Base-by-base conservation (phyloP, 1,139 yeast genomes). In the Geotrichum carabidarum region DNA sequence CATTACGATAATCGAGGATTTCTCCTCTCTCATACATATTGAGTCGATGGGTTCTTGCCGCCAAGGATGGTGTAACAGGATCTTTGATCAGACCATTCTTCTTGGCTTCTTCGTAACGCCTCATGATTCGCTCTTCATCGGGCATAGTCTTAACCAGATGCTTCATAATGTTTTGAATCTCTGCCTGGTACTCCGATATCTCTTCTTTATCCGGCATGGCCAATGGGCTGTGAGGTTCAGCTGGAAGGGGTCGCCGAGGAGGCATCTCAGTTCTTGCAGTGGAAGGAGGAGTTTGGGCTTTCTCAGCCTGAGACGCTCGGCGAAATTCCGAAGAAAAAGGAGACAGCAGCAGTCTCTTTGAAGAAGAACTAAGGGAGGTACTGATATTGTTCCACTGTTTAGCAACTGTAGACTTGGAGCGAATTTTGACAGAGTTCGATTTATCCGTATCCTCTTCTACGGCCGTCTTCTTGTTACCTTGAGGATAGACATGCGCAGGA, bases 11-110 rank as follows among this genome's bases (percentile, higher is more conserved):
- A 69, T 70, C 62, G 69, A 72, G 62, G 50, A 71, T 63, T 63
- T 82, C 86, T 3, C 83, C 82, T 53, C 77, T 70, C 65, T 82
- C 86, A 59, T 79, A 79, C 18, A 76, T 64, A 53, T 74, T 74
- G 30, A 78, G 64, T 40, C 52, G 48, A 49, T 53, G 44, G 57
- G 41, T 38, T 32, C 57, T 57, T 5, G 65, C 56, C 15, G 68
- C 68, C n/a, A 60, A 57, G 0, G 68, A 62, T 2, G 68, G 64
- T 1, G 67, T 63, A 61, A 63, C 58, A 1, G 65, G 58, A 11
- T 58, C 60, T 7, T 54, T 48, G 9, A 53, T 38, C 6, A 50
- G 40, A 3, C 52, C 48, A 55, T 36, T 30, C 31, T 50, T 35
- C 36, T 57, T 43, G 15, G 51, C 44, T 41, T 56, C 54, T 41